Conservation (phyloP, 2,329 filamentous ascomycete species). For the Fusarium agapanthi region DNA sequence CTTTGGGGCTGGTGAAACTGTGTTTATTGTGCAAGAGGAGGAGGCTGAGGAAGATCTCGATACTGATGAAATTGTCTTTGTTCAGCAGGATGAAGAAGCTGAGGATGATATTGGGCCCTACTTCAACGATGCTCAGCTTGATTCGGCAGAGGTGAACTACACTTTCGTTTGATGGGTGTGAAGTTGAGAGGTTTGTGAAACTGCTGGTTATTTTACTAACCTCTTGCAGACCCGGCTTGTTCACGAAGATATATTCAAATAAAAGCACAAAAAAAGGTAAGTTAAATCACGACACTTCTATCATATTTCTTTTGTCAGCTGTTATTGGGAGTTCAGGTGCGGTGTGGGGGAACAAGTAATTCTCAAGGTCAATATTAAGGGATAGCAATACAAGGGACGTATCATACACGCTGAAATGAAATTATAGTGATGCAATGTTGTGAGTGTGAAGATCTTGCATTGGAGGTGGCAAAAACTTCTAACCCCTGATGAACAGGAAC, state of each 20-base stretch:
- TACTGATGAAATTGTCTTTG: neutral
- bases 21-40: neutral
- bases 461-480: no score
- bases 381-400: neutral
- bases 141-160: neutral
- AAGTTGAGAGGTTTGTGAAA: neutral
- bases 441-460: accelerated
- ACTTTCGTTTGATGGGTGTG: neutral
- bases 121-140: neutral
- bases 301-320: neutral
- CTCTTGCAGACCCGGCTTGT: neutral
- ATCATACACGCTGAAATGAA: accelerated
- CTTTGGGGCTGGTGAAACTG: neutral
- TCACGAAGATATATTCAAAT: accelerated
- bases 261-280: neutral
- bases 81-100: neutral
- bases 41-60: neutral
- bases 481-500: neutral
- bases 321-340: neutral
- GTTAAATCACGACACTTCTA: neutral
- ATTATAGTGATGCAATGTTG: accelerated
- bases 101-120: neutral
- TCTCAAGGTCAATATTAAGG: neutral
- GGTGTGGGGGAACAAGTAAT: neutral
- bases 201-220: neutral